These are phyloP conservation scores for Solanum paucissectum DNA, from an alignment of 257 asterid genomes.

Conservation along the genomic window DNA sequence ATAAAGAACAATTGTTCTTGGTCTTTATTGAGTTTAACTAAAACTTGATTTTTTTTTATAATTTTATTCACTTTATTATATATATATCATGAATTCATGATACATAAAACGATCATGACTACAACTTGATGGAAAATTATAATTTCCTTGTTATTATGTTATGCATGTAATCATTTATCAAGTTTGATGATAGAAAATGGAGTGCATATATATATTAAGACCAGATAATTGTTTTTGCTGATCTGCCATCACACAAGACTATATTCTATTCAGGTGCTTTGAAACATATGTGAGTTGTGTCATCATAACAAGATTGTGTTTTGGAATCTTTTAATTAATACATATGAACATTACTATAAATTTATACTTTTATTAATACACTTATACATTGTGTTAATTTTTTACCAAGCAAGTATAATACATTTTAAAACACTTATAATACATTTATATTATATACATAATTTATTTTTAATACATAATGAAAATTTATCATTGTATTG, in stretches of 20 bases:
- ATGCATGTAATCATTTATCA: not conserved
- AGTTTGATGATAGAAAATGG: not conserved
- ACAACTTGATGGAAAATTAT: not conserved
- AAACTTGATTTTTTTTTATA: not conserved
- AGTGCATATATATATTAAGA: not conserved
- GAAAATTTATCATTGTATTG: too few relatives aligned
- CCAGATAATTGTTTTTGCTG: not conserved
- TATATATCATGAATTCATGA: not conserved
- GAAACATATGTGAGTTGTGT: not conserved
- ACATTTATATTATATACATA: too few relatives aligned
- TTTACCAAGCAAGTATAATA: too few relatives aligned
- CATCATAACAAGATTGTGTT: not conserved
- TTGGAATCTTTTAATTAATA: not conserved
- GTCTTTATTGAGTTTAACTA: not conserved
- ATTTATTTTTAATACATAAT: too few relatives aligned
- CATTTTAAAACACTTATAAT: too few relatives aligned
- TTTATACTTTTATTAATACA: too few relatives aligned
- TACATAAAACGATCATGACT: conserved; percentile 4
- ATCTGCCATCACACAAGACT: not conserved
- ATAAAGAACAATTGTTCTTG: not conserved
- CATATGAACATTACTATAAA: not conserved
- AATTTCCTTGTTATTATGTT: not conserved
- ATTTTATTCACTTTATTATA: not conserved
- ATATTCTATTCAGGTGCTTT: not conserved
- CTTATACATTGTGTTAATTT: too few relatives aligned